phyloP scores from a whole-genome alignment of 164 flowering plant species.

The Stephania yunnanensis region DNA sequence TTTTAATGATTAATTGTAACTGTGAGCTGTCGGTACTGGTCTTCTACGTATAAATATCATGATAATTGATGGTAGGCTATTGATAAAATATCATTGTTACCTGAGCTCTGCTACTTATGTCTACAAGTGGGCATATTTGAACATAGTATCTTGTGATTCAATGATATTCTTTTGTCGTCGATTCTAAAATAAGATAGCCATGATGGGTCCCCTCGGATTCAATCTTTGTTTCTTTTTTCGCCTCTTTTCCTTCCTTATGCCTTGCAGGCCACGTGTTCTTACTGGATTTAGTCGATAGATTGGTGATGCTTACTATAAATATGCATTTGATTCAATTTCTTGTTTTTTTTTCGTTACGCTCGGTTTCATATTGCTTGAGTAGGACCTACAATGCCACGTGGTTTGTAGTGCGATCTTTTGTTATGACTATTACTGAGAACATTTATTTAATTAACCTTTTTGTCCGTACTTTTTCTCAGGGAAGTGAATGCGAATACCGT shows the following conservation, averaged over 20 bases:
- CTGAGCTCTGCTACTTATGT: background rate
- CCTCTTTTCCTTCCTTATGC: background rate
- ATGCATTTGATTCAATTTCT: background rate
- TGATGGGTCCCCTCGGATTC: background rate
- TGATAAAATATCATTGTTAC: background rate
- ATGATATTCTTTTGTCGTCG: background rate
- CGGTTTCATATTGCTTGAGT: background rate
- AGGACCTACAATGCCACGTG: background rate
- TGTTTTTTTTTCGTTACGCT: background rate
- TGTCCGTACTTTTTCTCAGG: constrained; percentile 32
- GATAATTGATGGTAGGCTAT: too few species aligned
- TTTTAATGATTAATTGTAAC: background rate
- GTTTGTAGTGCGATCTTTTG: background rate
- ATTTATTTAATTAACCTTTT: background rate
- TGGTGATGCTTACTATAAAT: background rate
- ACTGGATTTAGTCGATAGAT: background rate
- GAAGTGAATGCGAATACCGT: constrained; percentile 91
- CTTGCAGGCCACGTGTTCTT: background rate
- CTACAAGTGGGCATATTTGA: background rate
- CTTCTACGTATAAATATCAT: too few species aligned
- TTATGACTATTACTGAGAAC: background rate
- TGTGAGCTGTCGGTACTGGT: background rate
- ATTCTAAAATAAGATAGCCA: background rate
- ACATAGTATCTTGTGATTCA: background rate
- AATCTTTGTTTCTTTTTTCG: background rate